Evolutionary conservation across 805 yeast species (phyloP).

Genomic region (Lipomyces sp.): DNA sequence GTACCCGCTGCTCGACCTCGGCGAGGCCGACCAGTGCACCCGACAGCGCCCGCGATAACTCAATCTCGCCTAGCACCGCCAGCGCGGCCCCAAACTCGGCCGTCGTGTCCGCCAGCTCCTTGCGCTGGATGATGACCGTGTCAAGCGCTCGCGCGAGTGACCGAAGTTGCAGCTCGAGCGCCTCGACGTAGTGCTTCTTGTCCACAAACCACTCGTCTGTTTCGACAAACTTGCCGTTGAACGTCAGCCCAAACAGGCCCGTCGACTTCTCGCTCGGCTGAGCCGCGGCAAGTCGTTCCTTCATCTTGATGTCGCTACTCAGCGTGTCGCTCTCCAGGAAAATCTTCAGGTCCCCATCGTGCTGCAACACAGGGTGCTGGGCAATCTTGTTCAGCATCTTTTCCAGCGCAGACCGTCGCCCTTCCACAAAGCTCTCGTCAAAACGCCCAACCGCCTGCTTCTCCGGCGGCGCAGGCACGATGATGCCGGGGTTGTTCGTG

Average conservation of each 20-base stretch:
- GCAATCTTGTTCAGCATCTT: constrained; percentile 78
- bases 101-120: constrained; percentile 64
- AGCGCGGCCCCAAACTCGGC: constrained; percentile 61
- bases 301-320: constrained; percentile 60
- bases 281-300: constrained; percentile 57
- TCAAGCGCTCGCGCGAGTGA: constrained; percentile 70
- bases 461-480: constrained; percentile 94
- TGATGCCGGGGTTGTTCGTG: constrained; percentile 80
- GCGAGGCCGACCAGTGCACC: constrained; percentile 68
- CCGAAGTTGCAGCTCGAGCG: constrained; percentile 68
- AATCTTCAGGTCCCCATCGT: constrained; percentile 71
- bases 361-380: constrained; percentile 51
- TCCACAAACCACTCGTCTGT: constrained; percentile 74
- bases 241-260: constrained; percentile 48
- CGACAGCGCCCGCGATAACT: constrained; percentile 63
- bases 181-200: constrained; percentile 64
- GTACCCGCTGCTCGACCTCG: constrained; percentile 64
- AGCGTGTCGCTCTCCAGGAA: constrained; percentile 77
- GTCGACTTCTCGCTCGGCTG: constrained; percentile 41
- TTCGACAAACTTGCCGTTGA: constrained; percentile 63
- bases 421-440: constrained; percentile 84
- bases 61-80: constrained; percentile 65
- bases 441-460: constrained; percentile 92
- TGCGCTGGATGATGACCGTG: constrained; percentile 66
- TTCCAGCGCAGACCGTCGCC: constrained; percentile 78